phyloP scores from a whole-genome alignment of 2,329 filamentous ascomycete species.

The Ceratocystis ficicola region DNA sequence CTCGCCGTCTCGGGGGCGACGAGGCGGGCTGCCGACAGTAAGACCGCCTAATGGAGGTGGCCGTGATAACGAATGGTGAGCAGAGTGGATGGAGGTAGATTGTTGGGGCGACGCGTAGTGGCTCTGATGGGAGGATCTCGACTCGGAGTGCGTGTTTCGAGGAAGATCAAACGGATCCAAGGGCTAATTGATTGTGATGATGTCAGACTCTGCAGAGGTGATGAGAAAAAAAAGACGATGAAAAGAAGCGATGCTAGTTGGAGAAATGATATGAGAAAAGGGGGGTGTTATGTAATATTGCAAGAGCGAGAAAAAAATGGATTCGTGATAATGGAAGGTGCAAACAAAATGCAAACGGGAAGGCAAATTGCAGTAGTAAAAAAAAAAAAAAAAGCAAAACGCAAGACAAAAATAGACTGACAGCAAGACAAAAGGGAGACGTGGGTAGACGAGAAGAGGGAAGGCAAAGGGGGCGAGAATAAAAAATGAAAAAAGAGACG shows the following conservation, averaged over 20 bases:
- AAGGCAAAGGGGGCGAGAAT: constrained; percentile 21
- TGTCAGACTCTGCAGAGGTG: neutral
- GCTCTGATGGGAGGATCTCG: constrained; percentile 25
- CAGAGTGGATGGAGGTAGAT: constrained; percentile 32
- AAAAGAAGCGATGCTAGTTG: constrained; percentile 3
- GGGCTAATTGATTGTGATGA: neutral
- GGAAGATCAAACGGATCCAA: constrained; percentile 10
- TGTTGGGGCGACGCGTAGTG: constrained; percentile 39
- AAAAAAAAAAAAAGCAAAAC: constrained; percentile 20
- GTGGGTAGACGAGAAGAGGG: constrained; percentile 17
- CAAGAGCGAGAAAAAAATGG: constrained; percentile 20
- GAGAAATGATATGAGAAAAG: constrained; percentile 1
- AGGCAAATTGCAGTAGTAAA: constrained; percentile 18
- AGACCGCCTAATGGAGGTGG: constrained; percentile 25
- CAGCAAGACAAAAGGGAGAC: constrained; percentile 21
- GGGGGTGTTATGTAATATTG: neutral
- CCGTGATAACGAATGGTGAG: constrained; percentile 38
- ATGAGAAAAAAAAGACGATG: constrained; percentile 1
- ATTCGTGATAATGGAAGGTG: constrained; percentile 15
- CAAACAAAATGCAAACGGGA: constrained; percentile 13
- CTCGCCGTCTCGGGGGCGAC: constrained; percentile 11
- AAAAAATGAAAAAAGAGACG: constrained; percentile 5
- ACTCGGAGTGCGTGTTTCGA: constrained; percentile 14
- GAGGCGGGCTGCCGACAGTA: constrained; percentile 15
- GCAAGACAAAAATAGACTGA: constrained; percentile 20